Base-by-base conservation (phyloP, 139 green algal species). In the Closterium sp. region DNA sequence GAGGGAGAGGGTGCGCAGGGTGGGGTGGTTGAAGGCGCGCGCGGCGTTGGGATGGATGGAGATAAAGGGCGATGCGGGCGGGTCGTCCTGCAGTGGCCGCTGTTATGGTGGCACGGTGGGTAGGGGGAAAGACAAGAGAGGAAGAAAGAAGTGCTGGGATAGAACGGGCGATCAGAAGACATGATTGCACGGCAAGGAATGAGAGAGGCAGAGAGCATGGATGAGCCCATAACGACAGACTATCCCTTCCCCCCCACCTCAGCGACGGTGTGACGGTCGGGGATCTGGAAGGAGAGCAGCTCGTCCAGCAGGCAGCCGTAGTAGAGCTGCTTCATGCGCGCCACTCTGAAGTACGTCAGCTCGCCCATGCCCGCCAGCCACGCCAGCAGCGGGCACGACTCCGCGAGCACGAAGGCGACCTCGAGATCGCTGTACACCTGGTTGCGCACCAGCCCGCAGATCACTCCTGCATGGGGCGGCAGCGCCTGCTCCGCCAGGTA, bases 371-470 rank as follows among this genome's bases (percentile, higher is more conserved):
- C 45, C 22, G 91, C 88, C 42, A 91, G 19, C n/a, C 11, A 45
- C 6, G 29, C 28, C 50, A 94, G 31, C 27, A 94, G 24, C 21
- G 21, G 22, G 17, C 11, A 6, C 62, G 45, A 92, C 38, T 94
- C 92, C 3, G 70, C 86, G 3, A 94, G 27, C 79, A 92, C 89
- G 31, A 92, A 90, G 11, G 32, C 79, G 2, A 94, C 84, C 32
- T 90, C 84, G 32, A 94, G 92, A 89, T 94, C 92, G 34, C 32
- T 62, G 22, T 94, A 94, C 86, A 94, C 92, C 89, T 91, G 89
- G 87, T 94, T 92, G 31, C 92, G 92, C 13, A 94, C 89, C 11
- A 94, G 89, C 2, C 92, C 89, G 86, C 89, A 92, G 86, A 94
- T 87, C 5, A 94, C 31, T 22, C 89, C 89, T 13, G 84, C 89